Percentiles rank a stretch among this genome's conserved stretches.
Evolutionary conservation across 73 alveolate species (phyloP).

Genomic region (Halteria grandinella): DNA sequence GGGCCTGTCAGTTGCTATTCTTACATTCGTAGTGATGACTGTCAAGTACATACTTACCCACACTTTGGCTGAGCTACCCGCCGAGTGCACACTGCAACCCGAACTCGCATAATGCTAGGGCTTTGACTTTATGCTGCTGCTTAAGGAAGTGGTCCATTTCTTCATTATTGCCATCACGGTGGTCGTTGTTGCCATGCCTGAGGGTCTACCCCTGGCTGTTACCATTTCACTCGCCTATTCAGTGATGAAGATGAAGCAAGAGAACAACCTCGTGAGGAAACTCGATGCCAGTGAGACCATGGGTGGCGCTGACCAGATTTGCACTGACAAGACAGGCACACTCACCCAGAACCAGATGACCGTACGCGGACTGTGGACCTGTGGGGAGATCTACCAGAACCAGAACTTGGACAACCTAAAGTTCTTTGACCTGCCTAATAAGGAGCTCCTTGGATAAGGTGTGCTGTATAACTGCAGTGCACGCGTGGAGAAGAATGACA

Average conservation of each 20-base stretch:
- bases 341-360: constrained; percentile 89
- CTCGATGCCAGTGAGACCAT: constrained; percentile 91
- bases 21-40: constrained; percentile 82
- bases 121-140: no score
- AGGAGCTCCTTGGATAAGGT: background rate
- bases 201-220: constrained; percentile 96
- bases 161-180: constrained; percentile 90
- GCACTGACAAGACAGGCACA: constrained; percentile 96
- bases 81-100: background rate
- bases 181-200: constrained; percentile 95
- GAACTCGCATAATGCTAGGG: background rate
- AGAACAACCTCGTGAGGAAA: constrained; percentile 86
- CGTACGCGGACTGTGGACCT: constrained; percentile 51
- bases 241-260: constrained; percentile 89
- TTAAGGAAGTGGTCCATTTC: constrained; percentile 28
- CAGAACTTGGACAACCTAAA: background rate
- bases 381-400: constrained; percentile 33
- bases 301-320: constrained; percentile 95
- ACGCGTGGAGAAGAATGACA: constrained; percentile 13
- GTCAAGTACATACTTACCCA: background rate
- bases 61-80: background rate
- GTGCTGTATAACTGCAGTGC: constrained; percentile 32
- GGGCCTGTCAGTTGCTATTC: constrained; percentile 82
- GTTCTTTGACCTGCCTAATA: no score
- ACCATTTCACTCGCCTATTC: constrained; percentile 91